Base-by-base conservation (phyloP, 441 rosid genomes). In the Corymbia calophylla region DNA sequence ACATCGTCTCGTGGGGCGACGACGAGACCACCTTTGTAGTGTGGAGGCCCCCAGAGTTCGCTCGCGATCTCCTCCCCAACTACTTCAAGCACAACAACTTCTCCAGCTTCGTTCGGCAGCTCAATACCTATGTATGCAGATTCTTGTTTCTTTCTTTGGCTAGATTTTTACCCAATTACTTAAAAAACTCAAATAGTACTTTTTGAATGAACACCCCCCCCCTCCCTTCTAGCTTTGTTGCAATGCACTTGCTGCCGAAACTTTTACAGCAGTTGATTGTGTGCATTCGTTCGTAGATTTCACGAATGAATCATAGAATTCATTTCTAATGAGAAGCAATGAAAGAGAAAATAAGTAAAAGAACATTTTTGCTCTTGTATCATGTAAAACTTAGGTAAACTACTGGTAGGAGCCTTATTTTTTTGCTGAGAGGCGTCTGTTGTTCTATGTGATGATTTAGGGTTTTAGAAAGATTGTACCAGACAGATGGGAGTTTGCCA, bases 391-490 rank as follows among this genome's bases (percentile, higher is more conserved):
- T n/a, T 44, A 11, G 51, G 84, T 77, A 23, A 77, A 44, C 84
- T 62, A 27, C 12, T 8, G 39, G 17, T 8, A 87, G 35, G 53
- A 23, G 7, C 29, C 16, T 87, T 87, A 27, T 29, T 5, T 18
- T 87, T 64, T 56, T n/a, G 31, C 54, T 64, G 53, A 27, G 48
- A 35, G 86, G 53, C 60, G 82, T 88, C 21, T 47, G 53, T 21
- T 82, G 62, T 23, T 80, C 66, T 53, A 6, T 10, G 60, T 81
- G 87, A 58, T 12, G 49, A 58, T 56, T 32, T 94, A 97, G 99
- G 99, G 99, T 89, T 98, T 98, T 90, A 95, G 99, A 88, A 98
- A 98, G 95, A 95, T 98, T 68, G 99, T 98, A 21, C 98, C 99
- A 1, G 99, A 98, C 92, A 93, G 99, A 91, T 98, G 99, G 99